Evolutionary conservation across 2,329 filamentous ascomycete genomes (phyloP).

Genomic region (Exutisphaerella laricina): DNA sequence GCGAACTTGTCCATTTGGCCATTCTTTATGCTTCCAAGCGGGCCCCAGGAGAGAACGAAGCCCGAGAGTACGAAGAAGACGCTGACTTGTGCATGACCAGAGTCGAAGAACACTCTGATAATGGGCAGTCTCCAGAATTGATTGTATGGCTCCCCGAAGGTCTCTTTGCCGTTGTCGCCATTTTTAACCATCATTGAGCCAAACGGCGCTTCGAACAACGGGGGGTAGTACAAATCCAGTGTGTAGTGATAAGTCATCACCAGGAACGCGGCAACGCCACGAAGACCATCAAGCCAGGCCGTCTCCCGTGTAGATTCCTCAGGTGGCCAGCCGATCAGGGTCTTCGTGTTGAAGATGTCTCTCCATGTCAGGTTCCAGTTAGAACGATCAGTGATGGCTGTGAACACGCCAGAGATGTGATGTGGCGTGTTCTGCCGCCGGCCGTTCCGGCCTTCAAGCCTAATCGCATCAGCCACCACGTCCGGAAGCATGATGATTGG

Average conservation of each 20-base stretch:
- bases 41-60: constrained; percentile 13
- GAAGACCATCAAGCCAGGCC: constrained; percentile 20
- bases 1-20: background rate
- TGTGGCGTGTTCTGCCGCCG: too few relatives aligned
- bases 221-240: constrained; percentile 6
- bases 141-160: background rate
- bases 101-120: constrained; percentile 11
- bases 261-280: constrained; percentile 17
- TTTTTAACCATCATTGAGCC: constrained; percentile 4
- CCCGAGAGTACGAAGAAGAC: constrained; percentile 18
- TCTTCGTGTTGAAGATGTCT: background rate
- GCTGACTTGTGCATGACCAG: constrained; percentile 13
- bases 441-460: too few relatives aligned
- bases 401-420: too few relatives aligned
- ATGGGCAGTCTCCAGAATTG: constrained; percentile 17
- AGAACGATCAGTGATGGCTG: background rate
- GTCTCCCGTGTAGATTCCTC: background rate
- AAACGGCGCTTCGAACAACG: constrained; percentile 8
- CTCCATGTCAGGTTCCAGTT: background rate
- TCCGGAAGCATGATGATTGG: too few relatives aligned
- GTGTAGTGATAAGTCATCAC: constrained; percentile 17
- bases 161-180: background rate
- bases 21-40: constrained; percentile 3
- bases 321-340: constrained; percentile 1
- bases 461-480: too few relatives aligned